A percentile compares a stretch with the other conserved stretches of the same genome.
Conservation (phyloP, 805 yeast species). For the Wickerhamiella brachini region DNA sequence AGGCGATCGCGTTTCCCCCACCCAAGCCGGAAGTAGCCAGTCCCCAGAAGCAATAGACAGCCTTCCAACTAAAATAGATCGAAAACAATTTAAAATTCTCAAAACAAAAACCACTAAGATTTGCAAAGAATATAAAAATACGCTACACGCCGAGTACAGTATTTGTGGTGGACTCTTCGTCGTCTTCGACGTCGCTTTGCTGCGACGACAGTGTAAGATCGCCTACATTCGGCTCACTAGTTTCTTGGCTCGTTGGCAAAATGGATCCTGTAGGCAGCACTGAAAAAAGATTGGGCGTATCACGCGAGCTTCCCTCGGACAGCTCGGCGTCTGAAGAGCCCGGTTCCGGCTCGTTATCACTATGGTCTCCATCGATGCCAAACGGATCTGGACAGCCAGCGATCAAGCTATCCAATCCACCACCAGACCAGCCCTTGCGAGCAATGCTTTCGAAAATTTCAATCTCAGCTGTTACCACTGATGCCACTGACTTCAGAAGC, state of each 20-base stretch:
- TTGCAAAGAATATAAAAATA: no score
- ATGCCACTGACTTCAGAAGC: constrained; percentile 42
- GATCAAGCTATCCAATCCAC: constrained; percentile 62
- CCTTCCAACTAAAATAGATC: no score
- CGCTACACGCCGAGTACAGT: no score
- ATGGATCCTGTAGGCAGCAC: constrained; percentile 20
- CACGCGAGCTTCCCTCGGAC: not conserved
- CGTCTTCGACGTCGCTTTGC: not conserved
- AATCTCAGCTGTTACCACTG: constrained; percentile 63
- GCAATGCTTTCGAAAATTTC: constrained; percentile 74
- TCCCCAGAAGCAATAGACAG: not conserved
- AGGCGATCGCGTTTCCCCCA: constrained; percentile 36
- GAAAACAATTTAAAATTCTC: no score
- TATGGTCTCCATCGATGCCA: constrained; percentile 15
- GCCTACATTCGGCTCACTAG: constrained; percentile 5
- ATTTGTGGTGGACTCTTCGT: not conserved
- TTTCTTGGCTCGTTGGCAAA: constrained; percentile 11
- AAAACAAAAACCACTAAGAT: no score
- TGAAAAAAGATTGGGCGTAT: constrained; percentile 12
- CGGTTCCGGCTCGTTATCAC: not conserved
- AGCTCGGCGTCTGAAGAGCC: not conserved
- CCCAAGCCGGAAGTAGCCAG: not conserved
- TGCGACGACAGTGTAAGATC: constrained; percentile 11
- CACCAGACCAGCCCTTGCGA: constrained; percentile 75
- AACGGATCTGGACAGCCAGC: constrained; percentile 56